These are phyloP conservation scores for Smittium culicis DNA, from an alignment of 371 early-diverging fungal species.

Conservation along the genomic window DNA sequence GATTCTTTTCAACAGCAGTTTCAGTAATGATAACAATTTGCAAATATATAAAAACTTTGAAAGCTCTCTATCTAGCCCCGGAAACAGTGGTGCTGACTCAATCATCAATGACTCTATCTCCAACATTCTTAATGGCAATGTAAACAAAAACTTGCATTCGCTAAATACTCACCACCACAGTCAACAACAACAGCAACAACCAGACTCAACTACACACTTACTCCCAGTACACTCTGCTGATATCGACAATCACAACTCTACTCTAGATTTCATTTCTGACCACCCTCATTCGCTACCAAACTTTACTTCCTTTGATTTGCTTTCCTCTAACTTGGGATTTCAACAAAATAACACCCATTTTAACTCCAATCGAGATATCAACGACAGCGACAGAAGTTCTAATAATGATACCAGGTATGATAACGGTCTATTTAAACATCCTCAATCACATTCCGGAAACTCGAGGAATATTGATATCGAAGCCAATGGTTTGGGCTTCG, in stretches of 20 bases:
- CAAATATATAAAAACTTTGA: neutral
- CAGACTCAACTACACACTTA: too few species aligned
- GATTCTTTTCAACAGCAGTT: neutral
- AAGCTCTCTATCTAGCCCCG: neutral
- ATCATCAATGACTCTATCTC: neutral
- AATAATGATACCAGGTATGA: neutral
- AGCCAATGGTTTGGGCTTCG: neutral
- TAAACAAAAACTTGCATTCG: neutral
- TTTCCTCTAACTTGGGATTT: neutral
- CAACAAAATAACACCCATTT: neutral
- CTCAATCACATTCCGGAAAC: neutral
- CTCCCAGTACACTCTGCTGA: neutral
- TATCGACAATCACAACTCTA: neutral
- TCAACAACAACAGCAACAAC: neutral
- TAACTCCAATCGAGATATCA: neutral
- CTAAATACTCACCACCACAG: neutral
- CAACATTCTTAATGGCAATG: neutral
- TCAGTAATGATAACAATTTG: neutral
- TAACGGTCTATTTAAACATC: neutral
- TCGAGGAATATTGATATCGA: neutral
- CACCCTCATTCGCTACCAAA: constrained; percentile 5
- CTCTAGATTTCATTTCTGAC: neutral
- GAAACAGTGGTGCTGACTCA: neutral
- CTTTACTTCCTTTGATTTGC: neutral
- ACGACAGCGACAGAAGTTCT: neutral